A percentile compares a stretch with the other conserved stretches of the same genome.
These are phyloP conservation scores for Tolypocladium album DNA, from an alignment of 2,329 filamentous ascomycete species.

Conservation along the genomic window DNA sequence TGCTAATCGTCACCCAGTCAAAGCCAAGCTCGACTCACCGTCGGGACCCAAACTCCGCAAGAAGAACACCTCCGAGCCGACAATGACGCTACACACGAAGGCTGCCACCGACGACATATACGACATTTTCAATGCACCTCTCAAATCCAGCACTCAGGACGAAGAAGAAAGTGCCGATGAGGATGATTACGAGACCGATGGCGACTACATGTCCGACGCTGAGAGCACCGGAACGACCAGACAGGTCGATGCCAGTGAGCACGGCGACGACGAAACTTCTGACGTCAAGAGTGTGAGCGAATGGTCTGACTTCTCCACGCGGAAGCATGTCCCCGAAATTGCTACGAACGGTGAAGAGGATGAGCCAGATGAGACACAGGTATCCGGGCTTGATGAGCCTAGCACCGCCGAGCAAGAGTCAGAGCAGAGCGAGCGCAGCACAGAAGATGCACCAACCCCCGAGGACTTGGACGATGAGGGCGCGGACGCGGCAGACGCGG, in stretches of 20 bases:
- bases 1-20: slow-evolving; percentile 49
- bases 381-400: slow-evolving; percentile 20
- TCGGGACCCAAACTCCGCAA: slow-evolving; percentile 75
- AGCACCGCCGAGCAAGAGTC: slow-evolving; percentile 19
- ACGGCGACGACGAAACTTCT: slow-evolving; percentile 36
- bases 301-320: slow-evolving; percentile 80
- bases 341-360: slow-evolving; percentile 18
- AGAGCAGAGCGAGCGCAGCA: slow-evolving; percentile 1
- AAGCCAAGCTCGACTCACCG: slow-evolving; percentile 86
- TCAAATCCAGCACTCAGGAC: slow-evolving; percentile 14
- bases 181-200: slow-evolving; percentile 61
- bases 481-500: slow-evolving; percentile 27
- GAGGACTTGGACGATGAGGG: slow-evolving; percentile 25
- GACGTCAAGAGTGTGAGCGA: slow-evolving; percentile 60
- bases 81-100: slow-evolving; percentile 93
- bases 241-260: slow-evolving; percentile 41
- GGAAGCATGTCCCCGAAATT: slow-evolving; percentile 53
- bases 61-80: slow-evolving; percentile 69
- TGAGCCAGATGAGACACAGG: slow-evolving; percentile 22
- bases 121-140: slow-evolving; percentile 85
- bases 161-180: slow-evolving; percentile 41
- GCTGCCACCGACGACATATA: slow-evolving; percentile 97
- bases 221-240: slow-evolving; percentile 76
- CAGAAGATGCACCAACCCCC: not conserved
- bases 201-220: slow-evolving; percentile 71